Evolutionary conservation across 2,329 filamentous ascomycete genomes (phyloP).

Genomic region (Fusarium sororula): DNA sequence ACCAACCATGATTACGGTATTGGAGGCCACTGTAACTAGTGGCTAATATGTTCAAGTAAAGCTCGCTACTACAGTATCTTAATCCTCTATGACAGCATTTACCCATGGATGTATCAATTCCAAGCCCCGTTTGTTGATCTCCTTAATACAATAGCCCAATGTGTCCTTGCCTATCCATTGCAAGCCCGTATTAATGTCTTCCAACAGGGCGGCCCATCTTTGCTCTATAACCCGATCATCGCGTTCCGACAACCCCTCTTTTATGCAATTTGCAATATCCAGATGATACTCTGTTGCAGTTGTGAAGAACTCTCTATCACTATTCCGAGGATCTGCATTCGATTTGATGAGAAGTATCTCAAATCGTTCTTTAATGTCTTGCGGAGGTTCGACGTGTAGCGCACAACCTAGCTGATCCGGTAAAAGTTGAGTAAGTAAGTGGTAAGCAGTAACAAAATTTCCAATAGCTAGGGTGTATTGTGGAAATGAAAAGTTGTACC

Average conservation of each 20-base stretch:
- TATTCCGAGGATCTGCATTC: accelerated
- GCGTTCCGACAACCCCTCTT: accelerated
- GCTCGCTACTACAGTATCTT: not conserved
- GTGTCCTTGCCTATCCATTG: accelerated
- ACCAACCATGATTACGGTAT: no score
- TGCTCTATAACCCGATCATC: accelerated
- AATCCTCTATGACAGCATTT: not conserved
- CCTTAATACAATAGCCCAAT: not conserved
- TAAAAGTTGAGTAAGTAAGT: not conserved
- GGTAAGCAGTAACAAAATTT: not conserved
- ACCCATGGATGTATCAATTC: not conserved
- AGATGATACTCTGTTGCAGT: not conserved
- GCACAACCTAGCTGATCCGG: accelerated
- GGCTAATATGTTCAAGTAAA: no score
- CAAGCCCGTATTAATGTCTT: accelerated
- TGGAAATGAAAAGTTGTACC: accelerated
- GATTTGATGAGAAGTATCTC: accelerated
- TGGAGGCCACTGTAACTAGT: no score
- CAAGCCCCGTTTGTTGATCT: accelerated
- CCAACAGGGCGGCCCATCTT: accelerated
- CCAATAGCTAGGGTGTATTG: not conserved
- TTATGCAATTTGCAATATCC: not conserved
- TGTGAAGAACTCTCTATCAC: not conserved
- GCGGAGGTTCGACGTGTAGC: accelerated
- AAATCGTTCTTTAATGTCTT: not conserved